Evolutionary conservation across 176 grass and related monocot genomes (phyloP), one percentile per base, ranked within the genome.

Genomic region (Guadua angustifolia): DNA sequence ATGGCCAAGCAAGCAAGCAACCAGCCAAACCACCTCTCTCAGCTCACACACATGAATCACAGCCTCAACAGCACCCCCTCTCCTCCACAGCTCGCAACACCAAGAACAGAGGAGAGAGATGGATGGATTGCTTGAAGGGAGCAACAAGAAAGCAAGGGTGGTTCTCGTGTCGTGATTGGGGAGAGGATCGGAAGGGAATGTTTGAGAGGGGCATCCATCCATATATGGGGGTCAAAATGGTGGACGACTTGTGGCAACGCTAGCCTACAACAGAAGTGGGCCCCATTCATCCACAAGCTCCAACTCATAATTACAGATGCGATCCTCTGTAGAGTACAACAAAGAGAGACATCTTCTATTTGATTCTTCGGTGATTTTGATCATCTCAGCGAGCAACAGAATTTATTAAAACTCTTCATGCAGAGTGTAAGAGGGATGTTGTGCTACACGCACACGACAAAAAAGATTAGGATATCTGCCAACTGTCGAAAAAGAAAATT

Each of bases 151-250:
- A 35, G 9, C 39, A 9, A 35, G 0, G 12, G 33, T 17, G 39
- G 71, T 9, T 50, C 29, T 47, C 12, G 50, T 11, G 47, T 47
- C 12, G 50, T 11, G 47, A 38, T 1, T 38, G 59, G 36, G 36
- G 64, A 69, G 59, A 26, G 7, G 69, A 6, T 40, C 44, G 33
- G 49, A 10, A 42, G 19, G 18, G 42, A 60, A 58, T 18, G 85
- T 42, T 15, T 33, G 72, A 19, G 46, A 10, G 45, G 56, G 43
- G 55, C 69, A 66, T 75, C 60, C 78, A 71, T 53, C 63, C 39
- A 79, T 88, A 57, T 57, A 78, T 21, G 38, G 22, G 71, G 62
- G 72, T 62, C 86, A 68, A 88, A 83, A 88, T 40, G 66, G 65
- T 3, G 86, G 73, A 29, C 45, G 61, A 26, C 19, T 29, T 0